Conservation (phyloP, 352 stramenopile genomes). For the Phytophthora pini region DNA sequence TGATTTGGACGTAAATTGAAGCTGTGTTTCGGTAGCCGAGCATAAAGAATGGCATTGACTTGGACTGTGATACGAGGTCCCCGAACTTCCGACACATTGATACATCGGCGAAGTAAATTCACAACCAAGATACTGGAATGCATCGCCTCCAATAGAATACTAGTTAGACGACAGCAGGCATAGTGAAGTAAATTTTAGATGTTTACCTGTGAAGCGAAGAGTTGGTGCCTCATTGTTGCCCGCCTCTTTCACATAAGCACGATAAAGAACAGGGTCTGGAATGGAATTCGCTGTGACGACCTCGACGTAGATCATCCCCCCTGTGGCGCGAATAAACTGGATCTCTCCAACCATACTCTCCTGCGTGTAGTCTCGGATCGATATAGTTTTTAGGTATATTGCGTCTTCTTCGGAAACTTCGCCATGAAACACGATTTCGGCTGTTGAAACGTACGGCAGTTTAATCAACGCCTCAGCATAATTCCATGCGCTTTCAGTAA, state of each 20-base stretch:
- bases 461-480: constrained; percentile 24
- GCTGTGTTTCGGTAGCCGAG: constrained; percentile 35
- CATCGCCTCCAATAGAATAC: constrained; percentile 24
- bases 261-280: constrained; percentile 33
- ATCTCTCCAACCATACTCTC: constrained; percentile 27
- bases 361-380: constrained; percentile 20
- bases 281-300: constrained; percentile 8
- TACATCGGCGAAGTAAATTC: constrained; percentile 34
- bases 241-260: constrained; percentile 38
- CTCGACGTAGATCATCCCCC: constrained; percentile 48
- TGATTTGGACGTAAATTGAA: constrained; percentile 38
- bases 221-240: constrained; percentile 6
- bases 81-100: constrained; percentile 16
- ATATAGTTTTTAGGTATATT: constrained; percentile 51
- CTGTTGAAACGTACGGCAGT: constrained; percentile 22
- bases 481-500: constrained; percentile 40
- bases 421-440: constrained; percentile 47
- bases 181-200: background rate
- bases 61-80: constrained; percentile 10
- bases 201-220: constrained; percentile 46
- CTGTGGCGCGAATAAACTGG: constrained; percentile 39
- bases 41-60: constrained; percentile 38
- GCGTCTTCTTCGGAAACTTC: constrained; percentile 27
- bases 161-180: background rate
- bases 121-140: constrained; percentile 45